Evolutionary conservation across 1,284 basidiomycete genomes (phyloP).

Genomic region (Rhodotorula glutinis): DNA sequence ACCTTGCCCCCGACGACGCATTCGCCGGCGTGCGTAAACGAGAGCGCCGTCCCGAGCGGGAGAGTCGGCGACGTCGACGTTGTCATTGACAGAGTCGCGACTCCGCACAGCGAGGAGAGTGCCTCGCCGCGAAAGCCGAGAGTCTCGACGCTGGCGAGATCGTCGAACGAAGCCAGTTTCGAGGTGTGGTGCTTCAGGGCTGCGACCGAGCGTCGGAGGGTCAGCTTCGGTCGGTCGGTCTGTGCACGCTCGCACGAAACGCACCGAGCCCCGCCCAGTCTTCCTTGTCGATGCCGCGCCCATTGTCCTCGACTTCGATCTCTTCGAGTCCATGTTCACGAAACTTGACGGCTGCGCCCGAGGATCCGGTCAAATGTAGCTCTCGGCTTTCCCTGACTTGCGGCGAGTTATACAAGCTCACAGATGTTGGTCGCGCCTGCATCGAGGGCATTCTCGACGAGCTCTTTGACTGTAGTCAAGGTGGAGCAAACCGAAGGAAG

Average conservation of each 20-base stretch:
- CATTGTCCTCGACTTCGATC: slow-evolving; percentile 91
- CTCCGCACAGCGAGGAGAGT: slow-evolving; percentile 83
- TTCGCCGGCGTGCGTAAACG: slow-evolving; percentile 52
- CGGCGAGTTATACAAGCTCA: too few relatives aligned
- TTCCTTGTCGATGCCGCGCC: slow-evolving; percentile 71
- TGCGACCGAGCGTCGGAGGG: slow-evolving; percentile 43
- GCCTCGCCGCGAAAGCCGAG: slow-evolving; percentile 98
- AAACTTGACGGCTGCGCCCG: slow-evolving; percentile 82
- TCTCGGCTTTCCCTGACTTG: too few relatives aligned
- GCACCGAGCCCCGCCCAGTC: slow-evolving; percentile 77
- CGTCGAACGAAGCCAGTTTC: slow-evolving; percentile 74
- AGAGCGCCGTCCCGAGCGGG: slow-evolving; percentile 73
- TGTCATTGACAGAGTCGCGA: slow-evolving; percentile 69
- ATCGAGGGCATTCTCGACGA: slow-evolving; percentile 94
- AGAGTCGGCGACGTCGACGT: slow-evolving; percentile 69
- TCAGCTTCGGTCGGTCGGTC: too few relatives aligned
- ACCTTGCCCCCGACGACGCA: slow-evolving; percentile 46
- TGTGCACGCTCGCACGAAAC: slow-evolving; percentile 39
- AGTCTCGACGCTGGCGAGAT: slow-evolving; percentile 70
- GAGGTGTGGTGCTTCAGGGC: slow-evolving; percentile 92
- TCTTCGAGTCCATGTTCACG: slow-evolving; percentile 81
- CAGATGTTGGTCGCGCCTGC: slow-evolving; percentile 84
- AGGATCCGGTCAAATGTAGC: neutral
- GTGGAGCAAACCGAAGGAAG: neutral
- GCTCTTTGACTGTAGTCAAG: slow-evolving; percentile 80